Evolutionary conservation across 352 stramenopile genomes (phyloP).

Genomic region (Nothophytophthora sp.): DNA sequence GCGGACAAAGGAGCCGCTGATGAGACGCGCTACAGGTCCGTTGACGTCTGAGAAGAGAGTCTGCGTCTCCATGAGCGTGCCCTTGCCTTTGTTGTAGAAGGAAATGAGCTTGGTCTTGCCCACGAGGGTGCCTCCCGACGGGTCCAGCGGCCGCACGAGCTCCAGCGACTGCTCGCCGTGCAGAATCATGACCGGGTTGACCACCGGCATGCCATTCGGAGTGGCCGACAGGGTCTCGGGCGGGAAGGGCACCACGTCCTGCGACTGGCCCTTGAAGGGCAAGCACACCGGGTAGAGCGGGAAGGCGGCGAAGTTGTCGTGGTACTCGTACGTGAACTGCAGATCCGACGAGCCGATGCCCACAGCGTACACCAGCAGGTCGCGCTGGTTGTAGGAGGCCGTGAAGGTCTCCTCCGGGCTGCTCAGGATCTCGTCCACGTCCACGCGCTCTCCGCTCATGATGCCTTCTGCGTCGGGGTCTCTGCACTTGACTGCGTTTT

Average conservation of each 20-base stretch:
- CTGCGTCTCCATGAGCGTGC: conserved; percentile 85
- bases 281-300: conserved; percentile 89
- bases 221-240: conserved; percentile 57
- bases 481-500: background rate
- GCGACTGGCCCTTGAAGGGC: conserved; percentile 84
- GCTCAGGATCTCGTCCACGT: conserved; percentile 68
- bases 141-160: conserved; percentile 70
- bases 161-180: conserved; percentile 88
- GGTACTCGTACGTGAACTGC: conserved; percentile 90
- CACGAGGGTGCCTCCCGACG: conserved; percentile 49
- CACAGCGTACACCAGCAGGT: conserved; percentile 88
- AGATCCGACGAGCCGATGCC: conserved; percentile 87
- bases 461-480: too few relatives aligned
- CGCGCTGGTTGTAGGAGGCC: conserved; percentile 86
- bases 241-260: conserved; percentile 90
- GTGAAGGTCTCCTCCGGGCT: conserved; percentile 49
- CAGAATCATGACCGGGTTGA: conserved; percentile 86
- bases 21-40: conserved; percentile 64
- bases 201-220: conserved; percentile 65
- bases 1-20: conserved; percentile 84
- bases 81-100: conserved; percentile 84
- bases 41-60: conserved; percentile 74
- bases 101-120: conserved; percentile 75
- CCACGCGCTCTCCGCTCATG: conserved; percentile 47
- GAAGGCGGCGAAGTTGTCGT: conserved; percentile 87